A percentile compares a stretch with the other conserved stretches of the same genome.
Conservation (phyloP, 192 early-diverging fungal genomes). For the Dimargaris cristalligena region DNA sequence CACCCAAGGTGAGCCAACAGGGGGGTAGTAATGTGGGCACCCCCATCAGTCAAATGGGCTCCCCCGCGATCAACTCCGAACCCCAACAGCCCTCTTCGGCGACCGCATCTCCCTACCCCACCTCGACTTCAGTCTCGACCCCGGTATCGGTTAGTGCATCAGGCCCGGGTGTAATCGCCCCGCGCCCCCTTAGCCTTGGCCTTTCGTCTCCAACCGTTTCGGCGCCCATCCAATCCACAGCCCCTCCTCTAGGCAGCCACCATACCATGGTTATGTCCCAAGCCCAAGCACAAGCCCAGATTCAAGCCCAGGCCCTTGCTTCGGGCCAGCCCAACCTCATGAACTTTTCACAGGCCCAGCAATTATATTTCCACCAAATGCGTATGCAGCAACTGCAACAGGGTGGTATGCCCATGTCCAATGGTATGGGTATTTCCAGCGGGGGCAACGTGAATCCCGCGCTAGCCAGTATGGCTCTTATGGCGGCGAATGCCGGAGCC, state of each 20-base stretch:
- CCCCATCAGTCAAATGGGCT: no score
- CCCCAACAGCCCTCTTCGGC: no score
- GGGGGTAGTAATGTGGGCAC: no score
- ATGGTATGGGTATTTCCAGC: background rate
- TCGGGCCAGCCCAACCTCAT: no score
- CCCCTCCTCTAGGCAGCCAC: background rate
- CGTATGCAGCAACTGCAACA: slow-evolving; percentile 4
- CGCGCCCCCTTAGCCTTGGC: background rate
- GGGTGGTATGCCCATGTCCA: background rate
- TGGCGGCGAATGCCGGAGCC: background rate
- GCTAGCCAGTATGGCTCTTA: background rate
- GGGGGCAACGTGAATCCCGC: background rate
- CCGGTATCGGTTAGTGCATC: no score
- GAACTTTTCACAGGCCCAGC: background rate
- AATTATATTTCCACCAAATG: background rate
- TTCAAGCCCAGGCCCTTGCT: background rate
- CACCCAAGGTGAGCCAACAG: no score
- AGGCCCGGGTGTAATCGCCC: no score
- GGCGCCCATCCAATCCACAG: background rate
- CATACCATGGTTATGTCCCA: background rate
- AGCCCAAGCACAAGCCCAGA: background rate
- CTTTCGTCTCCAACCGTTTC: background rate
- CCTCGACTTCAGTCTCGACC: no score
- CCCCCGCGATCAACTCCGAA: no score
- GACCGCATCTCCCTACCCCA: no score